phyloP scores from a whole-genome alignment of 2,329 filamentous ascomycete species.

The Amauroascus niger region DNA sequence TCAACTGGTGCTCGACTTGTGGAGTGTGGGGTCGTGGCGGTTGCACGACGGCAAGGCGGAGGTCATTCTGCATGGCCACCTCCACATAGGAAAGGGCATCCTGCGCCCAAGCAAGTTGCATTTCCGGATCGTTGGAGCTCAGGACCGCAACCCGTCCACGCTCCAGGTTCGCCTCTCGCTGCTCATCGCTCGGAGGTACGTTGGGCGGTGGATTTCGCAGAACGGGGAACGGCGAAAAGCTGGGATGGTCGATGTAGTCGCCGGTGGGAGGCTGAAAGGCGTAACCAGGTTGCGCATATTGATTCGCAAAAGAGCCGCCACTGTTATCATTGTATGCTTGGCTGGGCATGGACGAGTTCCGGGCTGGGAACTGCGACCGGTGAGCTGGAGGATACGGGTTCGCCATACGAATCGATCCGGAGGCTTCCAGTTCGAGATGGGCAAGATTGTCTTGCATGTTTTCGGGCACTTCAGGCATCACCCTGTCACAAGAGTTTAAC shows the following conservation, averaged over 20 bases:
- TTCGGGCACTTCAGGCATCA: constrained; percentile 90
- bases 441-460: constrained; percentile 94
- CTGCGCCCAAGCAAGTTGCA: constrained; percentile 94
- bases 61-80: constrained; percentile 65
- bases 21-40: constrained; percentile 65
- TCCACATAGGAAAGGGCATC: constrained; percentile 86
- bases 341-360: constrained; percentile 27
- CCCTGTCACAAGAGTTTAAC: constrained; percentile 46
- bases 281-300: constrained; percentile 41
- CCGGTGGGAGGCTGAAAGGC: neutral
- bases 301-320: constrained; percentile 13
- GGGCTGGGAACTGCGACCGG: constrained; percentile 28
- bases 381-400: constrained; percentile 27
- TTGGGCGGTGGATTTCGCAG: constrained; percentile 69
- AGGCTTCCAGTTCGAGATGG: constrained; percentile 73
- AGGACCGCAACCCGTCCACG: constrained; percentile 73
- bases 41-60: constrained; percentile 52
- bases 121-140: constrained; percentile 86
- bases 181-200: constrained; percentile 85
- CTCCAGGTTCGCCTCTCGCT: constrained; percentile 83
- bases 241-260: constrained; percentile 51
- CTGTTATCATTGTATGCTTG: constrained; percentile 19
- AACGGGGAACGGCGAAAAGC: constrained; percentile 86
- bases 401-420: constrained; percentile 39
- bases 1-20: constrained; percentile 76